Base-by-base conservation (phyloP, 305 asterid genomes). In the Solanum chacoense region DNA sequence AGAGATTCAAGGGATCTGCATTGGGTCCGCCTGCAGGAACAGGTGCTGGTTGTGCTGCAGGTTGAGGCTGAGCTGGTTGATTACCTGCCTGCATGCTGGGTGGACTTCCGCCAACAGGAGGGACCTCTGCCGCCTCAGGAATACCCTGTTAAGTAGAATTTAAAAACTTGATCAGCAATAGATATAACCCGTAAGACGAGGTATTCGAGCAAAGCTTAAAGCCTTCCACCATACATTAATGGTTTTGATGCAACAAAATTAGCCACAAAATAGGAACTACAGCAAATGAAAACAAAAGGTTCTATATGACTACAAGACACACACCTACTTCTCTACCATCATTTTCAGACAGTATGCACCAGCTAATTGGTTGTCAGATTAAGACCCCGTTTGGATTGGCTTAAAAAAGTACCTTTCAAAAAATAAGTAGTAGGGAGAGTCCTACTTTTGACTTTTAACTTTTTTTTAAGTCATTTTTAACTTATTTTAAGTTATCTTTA, bases 1-100 rank as follows among this genome's bases (percentile, higher is more conserved):
- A 96, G 78, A 96, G 96, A 94, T 96, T 91, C 77, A 96, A 91
- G 0, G 99, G 99, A 86, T 94, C 92, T 86, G 96, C 94, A 92
- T 96, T 96, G 89, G 99, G 99, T 84, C 95, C 98, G 73, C 93
- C 55, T n/a, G 96, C 85, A 71, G 95, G 91, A 89, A 88, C 90
- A 88, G 93, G 67, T 75, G 94, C 93, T 90, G 97, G 94, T 89
- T 92, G 94, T 65, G 95, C 91, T 45, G 93, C 91, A 88, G 87
- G 94, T 78, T 88, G 95, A 85, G 94, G 94, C 91, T 91, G 97
- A 89, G 91, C 91, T 11, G 97, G 90, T 29, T 88, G 89, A 84
- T 65, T 88, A 18, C 90, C 55, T n/a, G 89, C 85, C 87, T 67
- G 93, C 65, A 35, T 78, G 11, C 86, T 81, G n/a, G 88, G 85